Percentiles rank a stretch among this genome's conserved stretches.
phyloP scores from a whole-genome alignment of 164 flowering plant species.

The Tetracentron sinense region DNA sequence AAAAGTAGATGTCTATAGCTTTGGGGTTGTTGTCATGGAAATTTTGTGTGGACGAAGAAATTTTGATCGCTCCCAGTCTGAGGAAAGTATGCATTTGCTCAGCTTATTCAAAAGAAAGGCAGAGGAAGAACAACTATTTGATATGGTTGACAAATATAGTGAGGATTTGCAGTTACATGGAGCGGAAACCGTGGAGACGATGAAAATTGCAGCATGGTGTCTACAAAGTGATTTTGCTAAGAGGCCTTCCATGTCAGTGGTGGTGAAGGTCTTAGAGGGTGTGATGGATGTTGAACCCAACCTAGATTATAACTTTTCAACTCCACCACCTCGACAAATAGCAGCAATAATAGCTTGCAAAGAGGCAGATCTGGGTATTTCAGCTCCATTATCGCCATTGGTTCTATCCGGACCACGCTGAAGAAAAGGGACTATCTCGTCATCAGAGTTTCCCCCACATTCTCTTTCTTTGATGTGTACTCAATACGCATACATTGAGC shows the following conservation, averaged over 20 bases:
- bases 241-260: conserved; percentile 12
- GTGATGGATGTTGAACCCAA: conserved; percentile 12
- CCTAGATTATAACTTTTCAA: conserved; percentile 12
- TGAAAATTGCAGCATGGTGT: background rate
- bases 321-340: background rate
- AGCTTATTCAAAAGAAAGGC: background rate
- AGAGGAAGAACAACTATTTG: background rate
- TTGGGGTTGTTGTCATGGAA: conserved; percentile 25
- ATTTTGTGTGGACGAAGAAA: conserved; percentile 23
- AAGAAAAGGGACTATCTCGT: background rate
- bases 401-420: conserved; percentile 25
- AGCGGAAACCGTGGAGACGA: conserved; percentile 1
- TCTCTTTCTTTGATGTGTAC: too few relatives aligned
- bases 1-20: conserved; percentile 30
- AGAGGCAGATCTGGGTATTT: background rate
- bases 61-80: conserved; percentile 14
- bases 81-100: background rate
- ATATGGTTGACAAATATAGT: conserved; percentile 6
- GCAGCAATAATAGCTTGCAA: background rate
- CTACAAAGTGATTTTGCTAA: background rate
- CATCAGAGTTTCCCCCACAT: too few relatives aligned
- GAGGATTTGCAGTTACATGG: conserved; percentile 1
- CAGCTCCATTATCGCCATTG: conserved; percentile 9
- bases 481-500: too few relatives aligned
- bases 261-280: conserved; percentile 31